Conservation (phyloP, 371 early-diverging fungal species). For the Mucor circinelloides region DNA sequence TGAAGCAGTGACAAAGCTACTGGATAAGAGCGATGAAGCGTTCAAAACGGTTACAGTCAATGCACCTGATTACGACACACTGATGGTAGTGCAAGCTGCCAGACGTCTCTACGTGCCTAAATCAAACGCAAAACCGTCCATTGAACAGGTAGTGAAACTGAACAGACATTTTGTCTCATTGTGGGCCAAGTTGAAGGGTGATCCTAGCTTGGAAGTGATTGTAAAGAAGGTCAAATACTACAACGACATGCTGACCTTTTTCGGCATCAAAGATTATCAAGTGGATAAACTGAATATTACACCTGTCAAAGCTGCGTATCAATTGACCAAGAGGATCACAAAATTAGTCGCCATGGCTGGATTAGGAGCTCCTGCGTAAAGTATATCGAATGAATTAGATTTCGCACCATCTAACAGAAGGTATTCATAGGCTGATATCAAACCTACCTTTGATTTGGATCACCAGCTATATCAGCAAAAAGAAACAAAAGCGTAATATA, state of each 20-base stretch:
- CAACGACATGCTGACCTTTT: conserved; percentile 81
- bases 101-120: conserved; percentile 85
- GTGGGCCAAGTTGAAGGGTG: conserved; percentile 72
- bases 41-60: conserved; percentile 88
- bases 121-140: conserved; percentile 65
- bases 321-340: conserved; percentile 64
- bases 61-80: conserved; percentile 92
- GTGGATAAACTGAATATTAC: conserved; percentile 81
- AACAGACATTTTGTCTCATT: conserved; percentile 86
- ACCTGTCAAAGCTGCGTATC: conserved; percentile 63
- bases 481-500: conserved; percentile 69
- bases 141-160: conserved; percentile 81
- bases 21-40: conserved; percentile 77
- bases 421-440: conserved; percentile 53
- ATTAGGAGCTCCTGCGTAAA: conserved; percentile 86
- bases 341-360: conserved; percentile 71
- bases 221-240: conserved; percentile 77
- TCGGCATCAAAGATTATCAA: conserved; percentile 95
- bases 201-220: conserved; percentile 70
- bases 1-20: conserved; percentile 73
- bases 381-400: not conserved
- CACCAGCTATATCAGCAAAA: conserved; percentile 68
- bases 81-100: conserved; percentile 93
- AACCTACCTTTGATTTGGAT: conserved; percentile 80
- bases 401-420: not conserved